phyloP scores from a whole-genome alignment of 108 stramenopile genomes.

The Pseudonitzschia delicatissima region DNA sequence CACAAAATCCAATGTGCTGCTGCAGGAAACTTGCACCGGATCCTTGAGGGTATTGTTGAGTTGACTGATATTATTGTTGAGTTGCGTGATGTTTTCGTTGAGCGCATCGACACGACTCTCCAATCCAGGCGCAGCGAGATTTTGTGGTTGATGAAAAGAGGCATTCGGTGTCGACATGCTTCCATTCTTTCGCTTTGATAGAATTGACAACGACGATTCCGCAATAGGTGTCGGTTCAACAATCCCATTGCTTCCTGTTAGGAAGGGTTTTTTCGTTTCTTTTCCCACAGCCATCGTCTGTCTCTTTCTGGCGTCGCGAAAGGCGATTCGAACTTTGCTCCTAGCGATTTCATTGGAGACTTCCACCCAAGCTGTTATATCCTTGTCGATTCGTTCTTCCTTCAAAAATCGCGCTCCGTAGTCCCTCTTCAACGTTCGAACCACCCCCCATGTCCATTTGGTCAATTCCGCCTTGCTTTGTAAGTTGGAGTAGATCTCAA shows the following conservation, averaged over 20 bases:
- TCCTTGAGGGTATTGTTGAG: too few species aligned
- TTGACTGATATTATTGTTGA: too few species aligned
- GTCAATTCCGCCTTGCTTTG: background rate
- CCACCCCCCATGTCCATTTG: background rate
- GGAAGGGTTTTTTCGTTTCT: background rate
- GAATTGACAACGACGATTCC: constrained; percentile 8
- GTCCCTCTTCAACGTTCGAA: background rate
- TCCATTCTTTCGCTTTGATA: too few species aligned
- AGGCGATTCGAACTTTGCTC: background rate
- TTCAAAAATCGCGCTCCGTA: constrained; percentile 11
- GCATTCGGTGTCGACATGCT: too few species aligned
- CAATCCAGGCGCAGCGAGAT: too few species aligned
- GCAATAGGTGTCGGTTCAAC: constrained; percentile 14
- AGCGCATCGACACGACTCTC: too few species aligned
- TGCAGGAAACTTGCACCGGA: too few species aligned
- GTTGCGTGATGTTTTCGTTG: too few species aligned
- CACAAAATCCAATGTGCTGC: too few species aligned
- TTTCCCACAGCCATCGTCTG: background rate
- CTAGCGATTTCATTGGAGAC: background rate
- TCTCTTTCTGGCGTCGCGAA: background rate
- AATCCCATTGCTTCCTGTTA: background rate
- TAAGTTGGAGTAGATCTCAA: background rate
- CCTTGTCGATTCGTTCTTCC: constrained; percentile 5
- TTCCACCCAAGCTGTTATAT: background rate
- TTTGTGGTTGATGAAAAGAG: too few species aligned